Conservation (phyloP, 2,329 filamentous ascomycete genomes). For the Fusarium xylarioides region DNA sequence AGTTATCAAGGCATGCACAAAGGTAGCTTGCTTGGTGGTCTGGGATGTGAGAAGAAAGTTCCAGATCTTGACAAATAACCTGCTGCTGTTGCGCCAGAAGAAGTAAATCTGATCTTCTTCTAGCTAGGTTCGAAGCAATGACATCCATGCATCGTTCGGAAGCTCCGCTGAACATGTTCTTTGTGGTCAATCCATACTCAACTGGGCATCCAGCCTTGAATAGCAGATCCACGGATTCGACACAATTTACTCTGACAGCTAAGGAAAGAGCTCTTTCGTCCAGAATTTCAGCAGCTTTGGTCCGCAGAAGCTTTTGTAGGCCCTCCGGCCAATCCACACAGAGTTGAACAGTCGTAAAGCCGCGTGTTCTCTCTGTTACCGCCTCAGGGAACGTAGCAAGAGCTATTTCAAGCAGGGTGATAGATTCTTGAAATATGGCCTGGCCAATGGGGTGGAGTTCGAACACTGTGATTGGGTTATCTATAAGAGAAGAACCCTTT, state of each 20-base stretch:
- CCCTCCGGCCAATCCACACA: not conserved
- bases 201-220: not conserved
- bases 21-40: not conserved
- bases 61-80: rapidly evolving
- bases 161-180: too few relatives aligned
- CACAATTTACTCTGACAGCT: rapidly evolving
- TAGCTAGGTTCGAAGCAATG: not conserved
- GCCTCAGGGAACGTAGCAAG: rapidly evolving
- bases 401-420: not conserved
- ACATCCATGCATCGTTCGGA: not conserved
- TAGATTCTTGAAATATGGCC: not conserved
- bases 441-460: rapidly evolving
- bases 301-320: rapidly evolving
- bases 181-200: too few relatives aligned
- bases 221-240: not conserved
- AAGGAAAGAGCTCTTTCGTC: rapidly evolving
- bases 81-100: rapidly evolving
- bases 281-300: rapidly evolving
- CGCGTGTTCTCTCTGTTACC: rapidly evolving
- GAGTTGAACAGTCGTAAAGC: rapidly evolving
- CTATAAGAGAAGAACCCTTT: not conserved
- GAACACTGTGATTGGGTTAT: rapidly evolving
- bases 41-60: rapidly evolving
- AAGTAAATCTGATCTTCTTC: not conserved
- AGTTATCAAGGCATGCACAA: not conserved